These are phyloP conservation scores for Mangifera indica DNA, from an alignment of 345 rosid species.

Conservation along the genomic window DNA sequence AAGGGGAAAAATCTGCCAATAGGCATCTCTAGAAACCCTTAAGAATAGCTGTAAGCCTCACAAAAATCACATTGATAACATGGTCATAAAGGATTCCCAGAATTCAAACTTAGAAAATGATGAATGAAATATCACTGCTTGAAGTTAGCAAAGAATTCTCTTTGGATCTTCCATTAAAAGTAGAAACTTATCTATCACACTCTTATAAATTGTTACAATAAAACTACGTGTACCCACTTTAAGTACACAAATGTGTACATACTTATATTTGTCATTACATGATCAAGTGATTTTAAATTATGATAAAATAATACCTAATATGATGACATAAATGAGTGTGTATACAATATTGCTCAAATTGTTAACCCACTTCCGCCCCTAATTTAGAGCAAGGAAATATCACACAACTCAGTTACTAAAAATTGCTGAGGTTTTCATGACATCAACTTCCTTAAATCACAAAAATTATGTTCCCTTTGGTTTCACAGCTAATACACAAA, in stretches of 20 bases:
- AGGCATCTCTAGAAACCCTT: too few species aligned
- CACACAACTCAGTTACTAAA: background rate
- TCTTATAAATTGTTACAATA: background rate
- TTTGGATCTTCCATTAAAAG: background rate
- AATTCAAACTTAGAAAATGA: background rate
- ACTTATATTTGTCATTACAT: too few species aligned
- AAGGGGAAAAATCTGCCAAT: too few species aligned
- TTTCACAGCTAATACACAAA: too few species aligned
- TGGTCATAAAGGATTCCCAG: background rate
- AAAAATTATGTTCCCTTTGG: background rate
- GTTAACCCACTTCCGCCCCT: background rate
- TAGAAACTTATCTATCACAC: background rate
- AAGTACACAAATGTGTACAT: too few species aligned
- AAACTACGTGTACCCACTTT: too few species aligned
- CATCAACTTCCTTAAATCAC: background rate
- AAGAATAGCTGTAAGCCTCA: slow-evolving; percentile 1
- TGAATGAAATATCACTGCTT: background rate
- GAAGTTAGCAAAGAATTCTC: background rate
- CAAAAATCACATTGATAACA: background rate
- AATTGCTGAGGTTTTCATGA: background rate
- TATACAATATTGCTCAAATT: too few species aligned
- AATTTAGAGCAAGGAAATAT: slow-evolving; percentile 2
- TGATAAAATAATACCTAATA: too few species aligned
- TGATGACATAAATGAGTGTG: too few species aligned
- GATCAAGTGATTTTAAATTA: too few species aligned